phyloP scores from a whole-genome alignment of 2,329 filamentous ascomycete genomes.

The Akanthomyces uredinophilus region DNA sequence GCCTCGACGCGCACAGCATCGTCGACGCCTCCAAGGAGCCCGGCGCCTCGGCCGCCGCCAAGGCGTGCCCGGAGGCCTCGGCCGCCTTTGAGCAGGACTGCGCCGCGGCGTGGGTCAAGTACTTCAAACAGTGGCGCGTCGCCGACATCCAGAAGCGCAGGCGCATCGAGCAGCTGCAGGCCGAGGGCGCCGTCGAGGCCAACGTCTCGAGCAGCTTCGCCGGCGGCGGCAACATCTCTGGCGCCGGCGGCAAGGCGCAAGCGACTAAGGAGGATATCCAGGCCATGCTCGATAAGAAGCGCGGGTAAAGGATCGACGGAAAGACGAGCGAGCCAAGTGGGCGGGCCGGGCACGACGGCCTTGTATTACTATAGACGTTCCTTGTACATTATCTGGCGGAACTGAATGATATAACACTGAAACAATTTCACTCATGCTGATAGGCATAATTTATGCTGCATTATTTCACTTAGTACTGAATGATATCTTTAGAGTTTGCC shows the following conservation, averaged over 20 bases:
- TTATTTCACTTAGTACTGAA: not conserved
- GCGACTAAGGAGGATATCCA: constrained; percentile 35
- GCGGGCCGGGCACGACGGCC: not conserved
- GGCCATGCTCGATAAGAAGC: constrained; percentile 35
- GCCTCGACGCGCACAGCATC: constrained; percentile 76
- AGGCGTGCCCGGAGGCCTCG: constrained; percentile 36
- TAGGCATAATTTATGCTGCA: not conserved
- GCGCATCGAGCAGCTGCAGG: constrained; percentile 69
- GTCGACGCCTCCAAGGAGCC: constrained; percentile 56
- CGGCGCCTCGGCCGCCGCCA: constrained; percentile 31
- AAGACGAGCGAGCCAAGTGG: not conserved
- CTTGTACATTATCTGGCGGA: constrained; percentile 4
- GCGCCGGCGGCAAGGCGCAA: constrained; percentile 25
- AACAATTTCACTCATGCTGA: constrained; percentile 1
- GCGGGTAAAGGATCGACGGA: constrained; percentile 16
- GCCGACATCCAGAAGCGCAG: constrained; percentile 84
- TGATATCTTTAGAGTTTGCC: not conserved
- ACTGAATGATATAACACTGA: not conserved
- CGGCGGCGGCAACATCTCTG: constrained; percentile 23
- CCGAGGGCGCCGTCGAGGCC: constrained; percentile 65
- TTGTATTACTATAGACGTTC: not conserved
- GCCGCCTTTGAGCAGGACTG: constrained; percentile 76
- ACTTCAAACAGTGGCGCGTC: constrained; percentile 95
- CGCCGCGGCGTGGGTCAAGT: constrained; percentile 89
- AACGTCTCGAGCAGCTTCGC: constrained; percentile 35